Conservation (phyloP, 495 filamentous ascomycete species). For the Penicillium malachiteum region DNA sequence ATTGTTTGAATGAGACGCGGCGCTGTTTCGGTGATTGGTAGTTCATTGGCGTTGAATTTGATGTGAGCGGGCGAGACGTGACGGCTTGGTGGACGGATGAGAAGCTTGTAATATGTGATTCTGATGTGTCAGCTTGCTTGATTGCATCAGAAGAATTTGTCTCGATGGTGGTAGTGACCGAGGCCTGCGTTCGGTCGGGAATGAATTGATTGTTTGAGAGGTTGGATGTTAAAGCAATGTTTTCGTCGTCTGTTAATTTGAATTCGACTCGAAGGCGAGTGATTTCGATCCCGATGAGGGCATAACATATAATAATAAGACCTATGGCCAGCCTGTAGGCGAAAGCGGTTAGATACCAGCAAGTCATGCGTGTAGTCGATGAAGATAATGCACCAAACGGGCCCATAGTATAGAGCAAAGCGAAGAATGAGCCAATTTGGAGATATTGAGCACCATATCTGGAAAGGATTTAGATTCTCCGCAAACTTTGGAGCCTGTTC, state of each 20-base stretch:
- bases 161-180: constrained; percentile 15
- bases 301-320: constrained; percentile 40
- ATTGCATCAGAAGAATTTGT: background rate
- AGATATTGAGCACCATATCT: constrained; percentile 50
- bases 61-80: background rate
- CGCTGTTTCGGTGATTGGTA: constrained; percentile 18
- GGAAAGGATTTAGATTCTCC: background rate
- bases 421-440: constrained; percentile 45
- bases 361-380: background rate
- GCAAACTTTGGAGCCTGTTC: background rate
- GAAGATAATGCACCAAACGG: constrained; percentile 38
- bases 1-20: constrained; percentile 44
- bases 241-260: constrained; percentile 32
- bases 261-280: constrained; percentile 37
- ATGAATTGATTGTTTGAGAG: constrained; percentile 7
- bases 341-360: background rate
- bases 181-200: constrained; percentile 10
- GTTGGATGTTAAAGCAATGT: constrained; percentile 23
- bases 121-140: background rate
- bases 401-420: constrained; percentile 44
- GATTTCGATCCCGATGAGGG: constrained; percentile 41
- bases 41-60: background rate
- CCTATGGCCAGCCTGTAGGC: constrained; percentile 37
- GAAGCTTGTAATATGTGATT: constrained; percentile 11
- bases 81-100: constrained; percentile 10